Percentiles rank a stretch among this genome's conserved stretches.
Evolutionary conservation across 2,329 filamentous ascomycete genomes (phyloP).

Genomic region (Trichoderma arundinaceum): DNA sequence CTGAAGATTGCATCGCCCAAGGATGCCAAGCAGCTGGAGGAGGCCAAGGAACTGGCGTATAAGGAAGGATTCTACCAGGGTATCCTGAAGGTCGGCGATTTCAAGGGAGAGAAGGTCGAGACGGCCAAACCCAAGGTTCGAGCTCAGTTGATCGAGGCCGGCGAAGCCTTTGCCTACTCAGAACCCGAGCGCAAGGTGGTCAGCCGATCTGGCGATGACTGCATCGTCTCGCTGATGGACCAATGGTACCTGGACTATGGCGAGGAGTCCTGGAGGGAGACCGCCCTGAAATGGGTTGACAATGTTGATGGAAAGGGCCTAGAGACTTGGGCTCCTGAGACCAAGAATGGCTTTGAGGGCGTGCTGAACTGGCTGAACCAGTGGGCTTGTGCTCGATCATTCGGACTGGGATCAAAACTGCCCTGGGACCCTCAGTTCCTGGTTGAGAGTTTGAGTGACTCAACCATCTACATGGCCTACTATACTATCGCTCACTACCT

Average conservation of each 20-base stretch:
- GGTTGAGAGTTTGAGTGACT: conserved; percentile 90
- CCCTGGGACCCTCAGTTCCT: conserved; percentile 92
- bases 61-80: conserved; percentile 98
- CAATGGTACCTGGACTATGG: conserved; percentile 99
- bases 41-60: conserved; percentile 96
- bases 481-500: conserved; percentile 72
- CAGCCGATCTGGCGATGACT: conserved; percentile 88
- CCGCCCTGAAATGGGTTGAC: conserved; percentile 73
- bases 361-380: conserved; percentile 92
- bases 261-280: conserved; percentile 82
- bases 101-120: conserved; percentile 84
- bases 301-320: conserved; percentile 70
- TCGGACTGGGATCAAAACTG: conserved; percentile 89
- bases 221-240: conserved; percentile 89
- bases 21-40: conserved; percentile 83
- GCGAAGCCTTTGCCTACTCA: conserved; percentile 86
- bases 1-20: conserved; percentile 98
- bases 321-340: conserved; percentile 80
- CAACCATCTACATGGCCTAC: conserved; percentile 89
- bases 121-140: conserved; percentile 85
- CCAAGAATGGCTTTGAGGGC: conserved; percentile 79
- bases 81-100: conserved; percentile 84
- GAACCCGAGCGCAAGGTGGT: conserved; percentile 92
- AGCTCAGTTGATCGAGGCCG: conserved; percentile 74
- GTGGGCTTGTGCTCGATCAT: conserved; percentile 93